phyloP scores from a whole-genome alignment of 2,329 filamentous ascomycete genomes.

The Curvularia lunata region DNA sequence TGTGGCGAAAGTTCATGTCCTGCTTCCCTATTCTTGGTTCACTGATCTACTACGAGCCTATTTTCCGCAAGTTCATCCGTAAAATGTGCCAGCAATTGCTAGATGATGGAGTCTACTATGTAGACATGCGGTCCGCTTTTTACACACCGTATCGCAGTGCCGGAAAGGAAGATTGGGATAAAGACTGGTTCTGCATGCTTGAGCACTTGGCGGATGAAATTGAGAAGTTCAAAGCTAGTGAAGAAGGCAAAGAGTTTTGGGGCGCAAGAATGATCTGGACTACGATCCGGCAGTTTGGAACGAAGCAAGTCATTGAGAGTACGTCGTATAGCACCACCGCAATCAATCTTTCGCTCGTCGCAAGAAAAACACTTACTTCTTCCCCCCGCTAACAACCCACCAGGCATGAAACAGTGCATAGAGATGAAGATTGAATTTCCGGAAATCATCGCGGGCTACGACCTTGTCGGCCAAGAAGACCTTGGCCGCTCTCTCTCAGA shows the following conservation, averaged over 20 bases:
- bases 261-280: conserved; percentile 88
- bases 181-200: conserved; percentile 73
- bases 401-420: conserved; percentile 84
- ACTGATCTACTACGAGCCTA: conserved; percentile 87
- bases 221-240: conserved; percentile 72
- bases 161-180: conserved; percentile 69
- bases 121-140: conserved; percentile 81
- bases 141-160: conserved; percentile 71
- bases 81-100: conserved; percentile 73
- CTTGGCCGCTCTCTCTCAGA: conserved; percentile 75
- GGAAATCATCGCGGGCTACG: conserved; percentile 82
- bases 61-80: conserved; percentile 78
- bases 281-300: conserved; percentile 67
- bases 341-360: not conserved
- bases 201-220: conserved; percentile 78
- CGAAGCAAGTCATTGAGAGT: conserved; percentile 71
- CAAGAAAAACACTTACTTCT: not conserved
- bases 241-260: conserved; percentile 79
- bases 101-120: conserved; percentile 84
- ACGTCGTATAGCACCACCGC: conserved; percentile 15
- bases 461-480: conserved; percentile 89
- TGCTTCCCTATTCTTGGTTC: conserved; percentile 76
- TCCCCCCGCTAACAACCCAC: not conserved
- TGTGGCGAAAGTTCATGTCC: conserved; percentile 81
- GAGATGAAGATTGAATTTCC: conserved; percentile 79